phyloP scores from a whole-genome alignment of 495 filamentous ascomycete species.

The Diplogelasinospora grovesii region DNA sequence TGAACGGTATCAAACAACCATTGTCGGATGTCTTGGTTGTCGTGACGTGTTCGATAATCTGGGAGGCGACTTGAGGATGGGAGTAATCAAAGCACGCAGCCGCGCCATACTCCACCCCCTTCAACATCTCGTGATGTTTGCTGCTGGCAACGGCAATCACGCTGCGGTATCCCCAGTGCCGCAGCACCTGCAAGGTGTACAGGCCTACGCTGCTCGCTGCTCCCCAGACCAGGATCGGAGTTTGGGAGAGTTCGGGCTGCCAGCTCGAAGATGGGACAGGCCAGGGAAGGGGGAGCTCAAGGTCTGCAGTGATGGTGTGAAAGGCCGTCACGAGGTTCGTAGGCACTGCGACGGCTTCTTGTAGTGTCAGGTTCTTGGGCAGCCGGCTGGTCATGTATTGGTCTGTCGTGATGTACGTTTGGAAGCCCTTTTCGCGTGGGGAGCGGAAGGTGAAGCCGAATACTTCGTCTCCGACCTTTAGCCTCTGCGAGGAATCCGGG shows the following conservation, averaged over 20 bases:
- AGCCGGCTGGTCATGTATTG: constrained; percentile 34
- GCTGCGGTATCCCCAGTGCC: constrained; percentile 42
- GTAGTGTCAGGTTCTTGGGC: constrained; percentile 27
- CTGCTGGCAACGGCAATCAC: constrained; percentile 41
- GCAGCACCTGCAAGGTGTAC: constrained; percentile 42
- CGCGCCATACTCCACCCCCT: constrained; percentile 37
- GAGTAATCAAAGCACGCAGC: constrained; percentile 42
- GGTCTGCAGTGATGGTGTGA: constrained; percentile 36
- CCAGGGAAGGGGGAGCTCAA: constrained; percentile 43
- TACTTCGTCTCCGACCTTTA: constrained; percentile 38
- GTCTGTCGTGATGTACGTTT: constrained; percentile 35
- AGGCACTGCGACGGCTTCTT: constrained; percentile 43
- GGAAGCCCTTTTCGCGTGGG: constrained; percentile 35
- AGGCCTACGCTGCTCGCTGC: constrained; percentile 46
- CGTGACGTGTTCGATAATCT: constrained; percentile 21
- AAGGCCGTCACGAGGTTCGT: constrained; percentile 49
- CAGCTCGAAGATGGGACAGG: constrained; percentile 31
- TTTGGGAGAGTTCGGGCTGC: constrained; percentile 19
- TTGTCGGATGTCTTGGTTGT: neutral
- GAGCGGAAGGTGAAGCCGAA: constrained; percentile 42
- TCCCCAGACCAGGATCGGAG: constrained; percentile 47
- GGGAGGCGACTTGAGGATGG: constrained; percentile 25
- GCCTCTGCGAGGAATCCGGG: constrained; percentile 6
- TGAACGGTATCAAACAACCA: constrained; percentile 27
- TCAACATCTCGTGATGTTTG: constrained; percentile 35